Percentiles rank a stretch among this genome's conserved stretches.
These are phyloP conservation scores for Linum trigynum DNA, from an alignment of 345 rosid genomes.

Conservation along the genomic window DNA sequence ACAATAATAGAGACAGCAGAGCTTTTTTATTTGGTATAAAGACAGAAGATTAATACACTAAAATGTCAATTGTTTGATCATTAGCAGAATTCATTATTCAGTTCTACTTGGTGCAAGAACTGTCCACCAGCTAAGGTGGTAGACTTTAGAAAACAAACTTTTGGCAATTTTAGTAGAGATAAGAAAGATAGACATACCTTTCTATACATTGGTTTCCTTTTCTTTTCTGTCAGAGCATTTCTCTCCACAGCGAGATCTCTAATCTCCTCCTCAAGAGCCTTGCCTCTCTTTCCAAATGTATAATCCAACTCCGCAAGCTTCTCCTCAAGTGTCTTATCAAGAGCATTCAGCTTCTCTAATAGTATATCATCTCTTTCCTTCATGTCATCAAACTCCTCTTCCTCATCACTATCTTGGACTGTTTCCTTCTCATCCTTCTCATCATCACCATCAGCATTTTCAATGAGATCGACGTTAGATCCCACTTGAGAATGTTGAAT, in stretches of 20 bases:
- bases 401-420: conserved; percentile 34
- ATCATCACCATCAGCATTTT: conserved; percentile 31
- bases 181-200: conserved; percentile 38
- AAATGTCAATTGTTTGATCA: not conserved
- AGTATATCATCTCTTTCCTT: conserved; percentile 75
- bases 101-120: not conserved
- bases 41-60: not conserved
- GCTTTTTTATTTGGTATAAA: too few species aligned
- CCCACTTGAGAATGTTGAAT: conserved; percentile 39
- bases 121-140: not conserved
- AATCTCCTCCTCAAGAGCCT: conserved; percentile 83
- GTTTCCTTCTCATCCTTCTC: conserved; percentile 31
- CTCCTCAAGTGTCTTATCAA: conserved; percentile 74
- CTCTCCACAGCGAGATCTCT: conserved; percentile 89
- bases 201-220: conserved; percentile 67
- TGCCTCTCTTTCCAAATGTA: conserved; percentile 91
- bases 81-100: not conserved
- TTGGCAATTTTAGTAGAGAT: not conserved
- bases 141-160: not conserved
- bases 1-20: too few species aligned
- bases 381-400: conserved; percentile 90
- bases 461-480: conserved; percentile 23
- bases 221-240: conserved; percentile 80
- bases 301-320: conserved; percentile 80
- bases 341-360: conserved; percentile 60